phyloP scores from a whole-genome alignment of 768 basidiomycete species.

The Leucocoprinus leucothites region DNA sequence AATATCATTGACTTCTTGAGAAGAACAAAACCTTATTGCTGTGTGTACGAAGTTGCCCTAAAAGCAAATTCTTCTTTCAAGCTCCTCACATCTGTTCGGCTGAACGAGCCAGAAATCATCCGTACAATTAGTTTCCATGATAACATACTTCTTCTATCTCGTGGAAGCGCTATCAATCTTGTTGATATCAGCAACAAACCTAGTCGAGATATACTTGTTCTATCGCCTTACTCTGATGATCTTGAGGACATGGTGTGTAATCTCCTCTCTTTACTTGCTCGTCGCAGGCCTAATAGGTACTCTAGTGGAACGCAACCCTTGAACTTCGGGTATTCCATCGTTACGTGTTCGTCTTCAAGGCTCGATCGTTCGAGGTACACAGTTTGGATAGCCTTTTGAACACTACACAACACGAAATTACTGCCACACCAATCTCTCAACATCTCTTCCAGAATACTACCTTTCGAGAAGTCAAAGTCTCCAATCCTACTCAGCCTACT shows the following conservation, averaged over 20 bases:
- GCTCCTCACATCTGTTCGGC: not conserved
- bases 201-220: constrained; percentile 3
- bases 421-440: constrained; percentile 14
- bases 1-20: not conserved
- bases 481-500: constrained; percentile 15
- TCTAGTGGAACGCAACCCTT: constrained; percentile 39
- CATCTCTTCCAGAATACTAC: constrained; percentile 27
- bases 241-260: constrained; percentile 30
- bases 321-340: constrained; percentile 43
- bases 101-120: constrained; percentile 3
- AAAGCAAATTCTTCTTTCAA: constrained; percentile 3
- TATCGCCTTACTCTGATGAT: constrained; percentile 22
- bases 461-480: constrained; percentile 43
- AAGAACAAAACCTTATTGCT: not conserved
- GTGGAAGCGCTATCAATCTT: constrained; percentile 9
- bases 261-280: not conserved
- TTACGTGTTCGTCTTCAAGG: constrained; percentile 50
- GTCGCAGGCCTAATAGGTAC: not conserved
- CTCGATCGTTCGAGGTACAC: constrained; percentile 46
- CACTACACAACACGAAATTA: constrained; percentile 1
- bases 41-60: constrained; percentile 8
- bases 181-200: constrained; percentile 3
- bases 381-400: constrained; percentile 21
- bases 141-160: constrained; percentile 11
- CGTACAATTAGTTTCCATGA: constrained; percentile 1